Evolutionary conservation across 2,329 filamentous ascomycete species (phyloP), one percentile per base, ranked within the genome.

Genomic region (Trichoderma sp.): DNA sequence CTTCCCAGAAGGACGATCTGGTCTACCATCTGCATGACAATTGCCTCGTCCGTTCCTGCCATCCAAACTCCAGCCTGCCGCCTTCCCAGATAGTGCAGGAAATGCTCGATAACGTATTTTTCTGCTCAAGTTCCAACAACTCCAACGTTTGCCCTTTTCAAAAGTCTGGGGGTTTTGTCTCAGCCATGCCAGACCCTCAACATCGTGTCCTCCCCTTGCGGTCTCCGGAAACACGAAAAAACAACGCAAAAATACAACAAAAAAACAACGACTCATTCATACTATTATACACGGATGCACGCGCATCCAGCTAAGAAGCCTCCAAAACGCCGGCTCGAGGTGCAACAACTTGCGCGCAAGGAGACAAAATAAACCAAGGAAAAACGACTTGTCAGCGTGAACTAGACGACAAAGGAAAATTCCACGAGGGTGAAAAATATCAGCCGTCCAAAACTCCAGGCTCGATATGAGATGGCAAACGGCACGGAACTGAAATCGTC

Each of bases 361-460:
- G 30, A 58, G 67, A 34, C 51, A 67, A 53, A 58, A 58, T 32
- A 61, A 61, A 51, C 14, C 26, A 47, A 70, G 30, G 56, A 61
- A 70, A 69, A 36, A 53, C 9, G 39, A 51, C 28, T 70, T 21
- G 67, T 70, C 57, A 70, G 57, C 57, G 57, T 70, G 12, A 32
- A 47, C 34, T 43, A 69, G 47, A 36, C 66, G 28, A 69, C 36
- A 57, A 53, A 68, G 30, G 63, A 64, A 63, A 66, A 64, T 57
- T 68, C n/a, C 65, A 57, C 64, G 64, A 58, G 24, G 64, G 64
- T 39, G 51, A 58, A 57, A 58, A 67, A 30, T 39, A 60, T 72
- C 43, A 65, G 60, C 51, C 36, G 67, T 63, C 62, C 67, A 53
- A 68, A 71, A 73, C 73, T 73, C 74, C 73, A 71, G 64, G 73